Conservation (phyloP, 495 filamentous ascomycete species). For the Aspergillus incahuasiensis region DNA sequence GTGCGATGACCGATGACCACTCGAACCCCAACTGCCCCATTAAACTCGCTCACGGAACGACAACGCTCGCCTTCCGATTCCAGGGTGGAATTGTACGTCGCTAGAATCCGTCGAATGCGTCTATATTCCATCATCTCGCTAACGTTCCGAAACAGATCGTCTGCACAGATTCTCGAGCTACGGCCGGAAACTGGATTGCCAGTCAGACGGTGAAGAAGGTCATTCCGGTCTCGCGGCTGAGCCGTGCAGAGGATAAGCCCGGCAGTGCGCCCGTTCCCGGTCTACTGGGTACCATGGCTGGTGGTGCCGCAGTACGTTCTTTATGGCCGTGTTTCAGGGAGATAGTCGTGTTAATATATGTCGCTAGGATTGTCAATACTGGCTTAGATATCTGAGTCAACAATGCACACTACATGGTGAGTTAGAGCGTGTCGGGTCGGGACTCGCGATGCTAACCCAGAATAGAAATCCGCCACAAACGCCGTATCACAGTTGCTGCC, state of each 20-base stretch:
- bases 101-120: neutral
- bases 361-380: constrained; percentile 92
- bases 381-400: constrained; percentile 97
- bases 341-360: constrained; percentile 11
- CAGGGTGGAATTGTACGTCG: constrained; percentile 76
- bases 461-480: constrained; percentile 89
- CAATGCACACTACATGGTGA: constrained; percentile 90
- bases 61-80: constrained; percentile 96
- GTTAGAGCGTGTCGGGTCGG: neutral
- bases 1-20: constrained; percentile 93
- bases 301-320: constrained; percentile 78
- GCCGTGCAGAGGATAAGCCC: constrained; percentile 41
- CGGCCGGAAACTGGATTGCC: constrained; percentile 97
- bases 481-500: constrained; percentile 93
- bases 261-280: constrained; percentile 74
- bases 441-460: constrained; percentile 4
- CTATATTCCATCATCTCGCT: neutral
- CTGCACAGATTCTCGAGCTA: constrained; percentile 92
- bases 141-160: constrained; percentile 57
- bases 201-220: constrained; percentile 99
- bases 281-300: constrained; percentile 96
- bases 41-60: constrained; percentile 98
- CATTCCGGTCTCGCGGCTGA: constrained; percentile 57
- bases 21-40: constrained; percentile 95
- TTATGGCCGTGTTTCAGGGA: neutral